Conservation (phyloP, 2,329 filamentous ascomycete genomes). For the Curvularia sp. region DNA sequence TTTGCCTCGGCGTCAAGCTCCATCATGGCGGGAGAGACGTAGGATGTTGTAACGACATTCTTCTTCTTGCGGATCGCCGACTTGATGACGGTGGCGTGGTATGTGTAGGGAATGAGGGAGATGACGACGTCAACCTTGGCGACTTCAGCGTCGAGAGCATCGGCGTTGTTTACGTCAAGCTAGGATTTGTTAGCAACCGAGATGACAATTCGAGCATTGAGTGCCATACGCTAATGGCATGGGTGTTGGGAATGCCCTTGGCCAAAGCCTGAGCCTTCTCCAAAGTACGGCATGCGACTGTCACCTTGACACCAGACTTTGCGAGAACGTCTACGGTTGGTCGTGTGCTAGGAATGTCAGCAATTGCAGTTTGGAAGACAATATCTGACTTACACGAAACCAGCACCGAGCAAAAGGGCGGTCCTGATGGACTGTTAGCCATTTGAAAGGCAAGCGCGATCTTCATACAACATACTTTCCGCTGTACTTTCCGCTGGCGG, state of each 20-base stretch:
- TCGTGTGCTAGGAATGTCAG: constrained; percentile 51
- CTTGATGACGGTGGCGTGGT: constrained; percentile 80
- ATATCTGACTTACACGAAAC: constrained; percentile 45
- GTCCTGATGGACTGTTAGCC: constrained; percentile 39
- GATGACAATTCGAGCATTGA: background rate
- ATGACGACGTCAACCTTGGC: constrained; percentile 78
- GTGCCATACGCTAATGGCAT: constrained; percentile 63
- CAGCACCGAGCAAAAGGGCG: constrained; percentile 50
- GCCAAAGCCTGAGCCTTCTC: constrained; percentile 77
- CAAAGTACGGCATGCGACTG: constrained; percentile 80
- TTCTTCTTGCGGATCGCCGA: constrained; percentile 92
- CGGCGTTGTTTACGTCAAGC: constrained; percentile 79
- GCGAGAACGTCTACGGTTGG: constrained; percentile 66
- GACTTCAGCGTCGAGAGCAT: constrained; percentile 80
- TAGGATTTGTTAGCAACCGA: constrained; percentile 50
- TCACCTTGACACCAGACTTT: constrained; percentile 64
- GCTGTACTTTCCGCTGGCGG: constrained; percentile 31
- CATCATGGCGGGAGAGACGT: constrained; percentile 90
- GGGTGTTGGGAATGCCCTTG: constrained; percentile 72
- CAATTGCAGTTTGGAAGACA: background rate
- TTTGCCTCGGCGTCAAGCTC: constrained; percentile 84
- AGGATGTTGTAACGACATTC: constrained; percentile 93
- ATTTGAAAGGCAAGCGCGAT: background rate
- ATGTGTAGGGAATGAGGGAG: constrained; percentile 78
- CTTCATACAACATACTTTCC: constrained; percentile 42